Evolutionary conservation across 371 early-diverging fungal genomes (phyloP), one percentile per base, ranked within the genome.

Genomic region (Mortierella sp.): DNA sequence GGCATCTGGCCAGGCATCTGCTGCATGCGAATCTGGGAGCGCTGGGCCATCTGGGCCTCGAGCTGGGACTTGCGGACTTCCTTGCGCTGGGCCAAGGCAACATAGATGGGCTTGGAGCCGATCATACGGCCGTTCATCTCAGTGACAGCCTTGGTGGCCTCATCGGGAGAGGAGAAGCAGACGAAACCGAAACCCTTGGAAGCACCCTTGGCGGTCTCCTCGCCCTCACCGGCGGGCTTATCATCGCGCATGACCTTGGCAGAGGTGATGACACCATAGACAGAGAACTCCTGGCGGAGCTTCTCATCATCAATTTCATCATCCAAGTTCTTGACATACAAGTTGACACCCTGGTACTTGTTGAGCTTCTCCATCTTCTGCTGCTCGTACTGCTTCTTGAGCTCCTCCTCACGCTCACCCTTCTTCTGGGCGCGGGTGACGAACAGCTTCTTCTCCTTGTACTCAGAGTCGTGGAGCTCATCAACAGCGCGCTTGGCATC

Each of bases 381-480:
- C 82, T 91, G 91, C 84, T 98, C 97, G 86, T 93, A 97, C 84
- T 96, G 96, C 57, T 84, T 83, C 72, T 95, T 88, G 63, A 99
- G 90, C 81, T 98, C 98, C 81, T 97, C 97, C 70, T 95, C 96
- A 80, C 99, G 95, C 84, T 99, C 99, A 48, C 85, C 81, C 90
- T 98, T 99, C 93, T 95, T 98, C 86, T 99, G 99, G 60, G 99
- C 99, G 75, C 99, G 97, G 66, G 95, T 89, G 39, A 99, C 99
- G 78, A 93, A 99, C 57, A 99, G 86, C 66, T 86, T 90, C 89
- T 97, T 95, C 59, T 95, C 97, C 64, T 90, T 84, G 81, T 90
- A 83, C 44, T 97, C 97, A 67, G 92, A 90, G 59, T 96, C 98
- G 87, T 99, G 92, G 80, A 99, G 87, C 50, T 87, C 94, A 56